A percentile compares a stretch with the other conserved stretches of the same genome.
Evolutionary conservation across 2,329 filamentous ascomycete species (phyloP).

Genomic region (Monilinia polystroma): DNA sequence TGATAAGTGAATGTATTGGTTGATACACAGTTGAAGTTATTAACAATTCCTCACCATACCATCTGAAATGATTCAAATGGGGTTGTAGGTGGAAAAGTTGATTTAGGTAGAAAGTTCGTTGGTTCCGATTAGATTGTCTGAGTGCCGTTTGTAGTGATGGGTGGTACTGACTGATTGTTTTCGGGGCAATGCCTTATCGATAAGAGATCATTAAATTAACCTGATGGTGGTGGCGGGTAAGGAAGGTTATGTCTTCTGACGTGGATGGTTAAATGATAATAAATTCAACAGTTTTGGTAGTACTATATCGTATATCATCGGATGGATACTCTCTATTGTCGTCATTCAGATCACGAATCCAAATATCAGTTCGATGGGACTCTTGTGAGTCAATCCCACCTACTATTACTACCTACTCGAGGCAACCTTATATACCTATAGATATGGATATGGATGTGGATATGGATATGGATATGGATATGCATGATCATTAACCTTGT

Average conservation of each 20-base stretch:
- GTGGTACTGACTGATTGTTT: not conserved
- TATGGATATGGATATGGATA: not conserved
- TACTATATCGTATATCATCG: not conserved
- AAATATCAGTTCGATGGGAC: not conserved
- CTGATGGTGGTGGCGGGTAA: not conserved
- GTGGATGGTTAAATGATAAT: not conserved
- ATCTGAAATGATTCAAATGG: slow-evolving; percentile 12
- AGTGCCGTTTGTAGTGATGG: not conserved
- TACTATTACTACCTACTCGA: not conserved
- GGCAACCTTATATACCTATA: not conserved
- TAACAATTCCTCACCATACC: slow-evolving; percentile 1
- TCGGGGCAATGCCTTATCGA: slow-evolving; percentile 20
- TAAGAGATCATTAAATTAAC: slow-evolving; percentile 12
- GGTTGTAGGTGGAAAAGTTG: slow-evolving; percentile 4
- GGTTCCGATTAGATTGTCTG: not conserved
- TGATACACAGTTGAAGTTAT: not conserved
- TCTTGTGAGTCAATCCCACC: not conserved
- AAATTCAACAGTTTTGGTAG: not conserved
- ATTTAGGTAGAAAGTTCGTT: slow-evolving; percentile 10
- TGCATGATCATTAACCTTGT: slow-evolving; percentile 1
- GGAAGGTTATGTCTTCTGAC: not conserved
- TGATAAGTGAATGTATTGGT: slow-evolving; percentile 1
- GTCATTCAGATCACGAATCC: not conserved
- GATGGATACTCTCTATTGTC: not conserved
- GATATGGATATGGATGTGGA: too few species aligned